Base-by-base conservation (phyloP, 1,284 basidiomycete species). In the Pseudozyma pruni region DNA sequence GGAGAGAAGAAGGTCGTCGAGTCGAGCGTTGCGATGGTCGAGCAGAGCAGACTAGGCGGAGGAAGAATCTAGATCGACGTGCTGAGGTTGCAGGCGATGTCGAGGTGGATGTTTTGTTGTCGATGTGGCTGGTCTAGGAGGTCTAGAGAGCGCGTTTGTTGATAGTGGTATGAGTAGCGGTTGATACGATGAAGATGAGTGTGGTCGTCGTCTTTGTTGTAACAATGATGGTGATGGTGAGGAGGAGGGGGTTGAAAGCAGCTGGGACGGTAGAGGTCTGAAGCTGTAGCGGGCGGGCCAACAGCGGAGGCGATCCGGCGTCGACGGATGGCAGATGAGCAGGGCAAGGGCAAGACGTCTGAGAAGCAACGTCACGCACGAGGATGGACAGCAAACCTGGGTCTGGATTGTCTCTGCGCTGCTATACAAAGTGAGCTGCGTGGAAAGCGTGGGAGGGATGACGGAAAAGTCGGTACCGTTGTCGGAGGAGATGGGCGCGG, bases 361-460 rank as follows among this genome's bases (percentile, higher is more conserved):
- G 31, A 23, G 13, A n/a, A 25, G 14, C 35, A 35, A 34, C 23
- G 42, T 50, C 35, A 50, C 35, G 56, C 43, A 51, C 38, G 45
- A 29, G 41, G 43, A 44, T 27, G 41, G 32, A 11, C 22, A 27
- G 41, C 20, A 44, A 62, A 62, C 42, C 59, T 62, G 59, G 59
- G 59, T 62, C 22, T 45, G 22, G 22, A 23, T 20, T 32, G 35
- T 20, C 16, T 27, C 32, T n/a, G 50, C 46, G 29, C 42, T 54
- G 11, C 49, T 42, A 41, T 46, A 41, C 35, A 40, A 41, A 42
- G 43, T 51, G 40, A 46, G 43, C 48, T 25, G 29, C 31, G 56
- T 41, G 20, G 43, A 38, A 50, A 55, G 31, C 52, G 47, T 37
- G 47, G 29, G 59, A 55, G 37, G n/a, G 43, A 55, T 62, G 52